phyloP scores from a whole-genome alignment of 1,284 basidiomycete species.

The Trichosporon faecale region DNA sequence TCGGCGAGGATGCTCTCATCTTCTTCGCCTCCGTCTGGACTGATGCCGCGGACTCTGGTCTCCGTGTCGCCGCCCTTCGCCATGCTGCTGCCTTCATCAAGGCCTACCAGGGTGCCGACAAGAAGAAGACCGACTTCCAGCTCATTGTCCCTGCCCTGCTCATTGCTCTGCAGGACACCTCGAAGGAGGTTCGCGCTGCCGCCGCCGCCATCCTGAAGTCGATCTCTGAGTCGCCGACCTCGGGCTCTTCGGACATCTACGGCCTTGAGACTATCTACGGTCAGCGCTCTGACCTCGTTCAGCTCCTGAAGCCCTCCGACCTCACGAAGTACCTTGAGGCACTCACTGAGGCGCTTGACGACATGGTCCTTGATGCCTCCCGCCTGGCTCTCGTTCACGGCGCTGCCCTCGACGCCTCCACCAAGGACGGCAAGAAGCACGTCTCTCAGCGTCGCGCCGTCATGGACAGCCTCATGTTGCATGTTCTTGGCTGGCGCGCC shows the following conservation, averaged over 20 bases:
- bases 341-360: conserved; percentile 59
- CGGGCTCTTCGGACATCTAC: conserved; percentile 60
- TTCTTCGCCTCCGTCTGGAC: conserved; percentile 75
- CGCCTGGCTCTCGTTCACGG: conserved; percentile 64
- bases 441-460: conserved; percentile 69
- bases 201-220: conserved; percentile 61
- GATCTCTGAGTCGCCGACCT: conserved; percentile 41
- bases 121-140: conserved; percentile 66
- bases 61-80: conserved; percentile 70
- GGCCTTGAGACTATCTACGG: conserved; percentile 82
- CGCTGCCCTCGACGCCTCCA: conserved; percentile 48
- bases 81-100: conserved; percentile 64
- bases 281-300: conserved; percentile 61
- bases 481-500: conserved; percentile 64
- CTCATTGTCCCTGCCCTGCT: conserved; percentile 75
- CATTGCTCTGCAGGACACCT: conserved; percentile 61
- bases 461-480: conserved; percentile 77
- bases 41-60: conserved; percentile 36
- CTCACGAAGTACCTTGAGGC: conserved; percentile 64
- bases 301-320: conserved; percentile 75
- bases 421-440: conserved; percentile 59
- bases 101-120: conserved; percentile 49
- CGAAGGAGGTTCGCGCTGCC: conserved; percentile 60
- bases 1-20: conserved; percentile 69
- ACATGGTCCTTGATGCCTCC: conserved; percentile 66